Percentiles rank a stretch among this genome's conserved stretches.
Evolutionary conservation across 2,329 filamentous ascomycete species (phyloP).

Genomic region (Pseudonectria buxi): DNA sequence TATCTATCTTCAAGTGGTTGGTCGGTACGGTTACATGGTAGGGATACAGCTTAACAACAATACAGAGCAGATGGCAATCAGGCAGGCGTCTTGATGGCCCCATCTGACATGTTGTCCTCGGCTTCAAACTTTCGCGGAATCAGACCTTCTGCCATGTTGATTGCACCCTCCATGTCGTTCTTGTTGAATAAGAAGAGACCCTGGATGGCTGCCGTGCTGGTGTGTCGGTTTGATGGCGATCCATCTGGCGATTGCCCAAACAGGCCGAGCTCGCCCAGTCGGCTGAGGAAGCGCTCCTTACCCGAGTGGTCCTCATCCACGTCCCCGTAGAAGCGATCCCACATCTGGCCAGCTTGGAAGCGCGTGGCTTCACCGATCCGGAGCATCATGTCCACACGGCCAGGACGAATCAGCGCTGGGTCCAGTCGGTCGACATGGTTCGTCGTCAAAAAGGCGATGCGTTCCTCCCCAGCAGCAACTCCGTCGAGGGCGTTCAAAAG

Average conservation of each 20-base stretch:
- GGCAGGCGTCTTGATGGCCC: slow-evolving; percentile 35
- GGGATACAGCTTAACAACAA: no score
- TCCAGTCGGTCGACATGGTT: slow-evolving; percentile 90
- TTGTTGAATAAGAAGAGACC: slow-evolving; percentile 96
- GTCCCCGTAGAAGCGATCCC: slow-evolving; percentile 91
- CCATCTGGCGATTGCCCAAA: slow-evolving; percentile 51
- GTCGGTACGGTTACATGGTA: no score
- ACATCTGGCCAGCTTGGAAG: slow-evolving; percentile 79
- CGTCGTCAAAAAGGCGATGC: slow-evolving; percentile 88
- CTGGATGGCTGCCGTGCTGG: slow-evolving; percentile 88
- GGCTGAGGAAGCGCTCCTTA: slow-evolving; percentile 62
- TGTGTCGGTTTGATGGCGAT: slow-evolving; percentile 42
- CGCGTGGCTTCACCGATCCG: slow-evolving; percentile 81
- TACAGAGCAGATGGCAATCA: slow-evolving; percentile 12
- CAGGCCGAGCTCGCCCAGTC: slow-evolving; percentile 63
- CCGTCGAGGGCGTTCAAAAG: slow-evolving; percentile 82
- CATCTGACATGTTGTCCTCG: slow-evolving; percentile 30
- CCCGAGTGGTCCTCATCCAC: slow-evolving; percentile 58
- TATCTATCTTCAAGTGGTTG: no score
- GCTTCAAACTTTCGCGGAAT: slow-evolving; percentile 51
- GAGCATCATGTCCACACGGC: slow-evolving; percentile 88
- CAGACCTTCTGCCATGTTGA: slow-evolving; percentile 66
- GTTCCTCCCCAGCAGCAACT: slow-evolving; percentile 88
- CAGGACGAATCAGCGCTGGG: slow-evolving; percentile 81
- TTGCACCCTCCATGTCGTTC: slow-evolving; percentile 78